Percentiles rank a stretch among this genome's conserved stretches.
Conservation (phyloP, 805 yeast species). For the Candida odintsovae region DNA sequence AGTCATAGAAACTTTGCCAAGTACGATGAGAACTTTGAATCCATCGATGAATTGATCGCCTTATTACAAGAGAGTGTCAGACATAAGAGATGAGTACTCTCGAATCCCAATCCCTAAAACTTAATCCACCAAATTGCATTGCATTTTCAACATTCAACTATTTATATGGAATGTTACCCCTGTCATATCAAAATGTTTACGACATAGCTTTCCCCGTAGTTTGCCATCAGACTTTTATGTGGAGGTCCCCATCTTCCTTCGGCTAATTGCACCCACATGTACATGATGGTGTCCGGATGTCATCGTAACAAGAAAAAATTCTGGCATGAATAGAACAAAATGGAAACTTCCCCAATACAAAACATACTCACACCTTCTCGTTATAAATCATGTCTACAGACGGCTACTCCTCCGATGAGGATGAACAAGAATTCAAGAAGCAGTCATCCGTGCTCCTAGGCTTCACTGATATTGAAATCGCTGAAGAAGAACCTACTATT, state of each 20-base stretch:
- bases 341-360: not conserved
- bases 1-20: conserved; percentile 77
- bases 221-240: too few species aligned
- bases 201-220: not conserved
- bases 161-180: not conserved
- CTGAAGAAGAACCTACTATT: conserved; percentile 35
- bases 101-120: not conserved
- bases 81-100: conserved; percentile 11
- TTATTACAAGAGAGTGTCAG: conserved; percentile 23
- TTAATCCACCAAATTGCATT: not conserved
- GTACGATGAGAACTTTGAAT: conserved; percentile 62
- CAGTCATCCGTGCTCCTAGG: conserved; percentile 48
- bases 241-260: too few species aligned
- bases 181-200: not conserved
- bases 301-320: not conserved
- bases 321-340: not conserved
- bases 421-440: conserved; percentile 25
- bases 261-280: not conserved
- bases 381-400: not conserved
- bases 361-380: not conserved
- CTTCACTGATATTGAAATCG: conserved; percentile 54
- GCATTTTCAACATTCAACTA: not conserved
- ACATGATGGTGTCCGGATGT: not conserved
- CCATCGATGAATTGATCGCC: conserved; percentile 67
- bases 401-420: conserved; percentile 52